A percentile compares a stretch with the other conserved stretches of the same genome.
These are phyloP conservation scores for Leishmania tarentolae DNA, from an alignment of 208 protist genomes.

Conservation along the genomic window DNA sequence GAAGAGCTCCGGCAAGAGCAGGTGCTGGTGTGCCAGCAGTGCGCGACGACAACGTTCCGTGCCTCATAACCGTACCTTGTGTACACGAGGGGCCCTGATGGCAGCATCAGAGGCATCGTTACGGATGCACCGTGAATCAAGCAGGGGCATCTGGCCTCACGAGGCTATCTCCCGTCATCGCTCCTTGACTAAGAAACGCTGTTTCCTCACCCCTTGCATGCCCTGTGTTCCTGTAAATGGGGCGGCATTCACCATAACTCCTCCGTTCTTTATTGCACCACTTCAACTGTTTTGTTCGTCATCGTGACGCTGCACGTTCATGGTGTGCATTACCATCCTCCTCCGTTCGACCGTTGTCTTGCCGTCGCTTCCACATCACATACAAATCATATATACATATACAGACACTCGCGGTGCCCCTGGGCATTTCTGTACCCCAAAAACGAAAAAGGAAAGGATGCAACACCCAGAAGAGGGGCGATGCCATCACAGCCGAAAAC, in stretches of 20 bases:
- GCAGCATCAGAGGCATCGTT: background rate
- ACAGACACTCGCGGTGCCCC: too few relatives aligned
- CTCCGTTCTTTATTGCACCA: background rate
- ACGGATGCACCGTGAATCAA: background rate
- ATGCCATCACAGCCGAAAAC: too few relatives aligned
- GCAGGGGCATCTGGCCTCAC: background rate
- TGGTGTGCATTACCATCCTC: too few relatives aligned
- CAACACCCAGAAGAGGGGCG: too few relatives aligned
- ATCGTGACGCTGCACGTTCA: background rate
- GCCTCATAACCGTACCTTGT: background rate
- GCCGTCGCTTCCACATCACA: too few relatives aligned
- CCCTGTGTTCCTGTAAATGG: background rate
- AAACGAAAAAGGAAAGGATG: too few relatives aligned
- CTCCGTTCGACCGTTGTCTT: too few relatives aligned
- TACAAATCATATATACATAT: too few relatives aligned
- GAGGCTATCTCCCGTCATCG: background rate
- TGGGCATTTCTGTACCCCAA: too few relatives aligned
- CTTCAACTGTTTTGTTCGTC: background rate
- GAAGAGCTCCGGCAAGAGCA: background rate
- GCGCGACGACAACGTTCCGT: background rate
- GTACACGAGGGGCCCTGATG: background rate
- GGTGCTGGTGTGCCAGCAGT: background rate
- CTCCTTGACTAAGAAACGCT: background rate
- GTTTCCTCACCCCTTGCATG: background rate
- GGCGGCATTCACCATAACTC: background rate